Evolutionary conservation across 768 basidiomycete genomes (phyloP).

Genomic region (Dendrothele bispora): DNA sequence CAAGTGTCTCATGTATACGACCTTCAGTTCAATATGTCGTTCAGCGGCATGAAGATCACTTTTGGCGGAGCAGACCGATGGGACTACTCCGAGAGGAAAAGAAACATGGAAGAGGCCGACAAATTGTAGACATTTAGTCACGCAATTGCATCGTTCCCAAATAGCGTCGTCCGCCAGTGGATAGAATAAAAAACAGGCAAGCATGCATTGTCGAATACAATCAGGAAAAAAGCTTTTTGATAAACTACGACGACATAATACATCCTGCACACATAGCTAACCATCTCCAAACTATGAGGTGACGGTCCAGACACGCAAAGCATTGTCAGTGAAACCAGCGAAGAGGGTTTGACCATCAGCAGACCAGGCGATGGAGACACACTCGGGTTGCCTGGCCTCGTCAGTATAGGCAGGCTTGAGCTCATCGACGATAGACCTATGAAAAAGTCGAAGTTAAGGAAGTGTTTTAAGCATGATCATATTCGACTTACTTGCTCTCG

Average conservation of each 20-base stretch:
- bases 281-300: conserved; percentile 49
- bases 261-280: not conserved
- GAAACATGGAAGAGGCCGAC: conserved; percentile 64
- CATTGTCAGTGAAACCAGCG: conserved; percentile 95
- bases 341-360: conserved; percentile 97
- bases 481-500: conserved; percentile 87
- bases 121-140: no score
- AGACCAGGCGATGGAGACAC: conserved; percentile 97
- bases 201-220: no score
- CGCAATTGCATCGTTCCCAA: no score
- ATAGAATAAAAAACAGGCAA: no score
- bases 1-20: conserved; percentile 69
- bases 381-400: conserved; percentile 80
- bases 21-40: conserved; percentile 65
- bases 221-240: no score
- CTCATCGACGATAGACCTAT: conserved; percentile 95
- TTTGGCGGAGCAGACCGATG: conserved; percentile 78
- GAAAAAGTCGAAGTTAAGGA: conserved; percentile 3
- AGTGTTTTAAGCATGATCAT: not conserved
- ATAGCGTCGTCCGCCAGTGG: no score
- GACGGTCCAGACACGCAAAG: conserved; percentile 91
- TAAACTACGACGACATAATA: conserved; percentile 13
- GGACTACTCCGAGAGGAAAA: conserved; percentile 60
- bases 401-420: conserved; percentile 94
- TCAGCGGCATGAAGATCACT: conserved; percentile 63